Percentiles rank a stretch among this genome's conserved stretches.
Conservation (phyloP, 2,329 filamentous ascomycete genomes). For the Fusarium sublunatum region DNA sequence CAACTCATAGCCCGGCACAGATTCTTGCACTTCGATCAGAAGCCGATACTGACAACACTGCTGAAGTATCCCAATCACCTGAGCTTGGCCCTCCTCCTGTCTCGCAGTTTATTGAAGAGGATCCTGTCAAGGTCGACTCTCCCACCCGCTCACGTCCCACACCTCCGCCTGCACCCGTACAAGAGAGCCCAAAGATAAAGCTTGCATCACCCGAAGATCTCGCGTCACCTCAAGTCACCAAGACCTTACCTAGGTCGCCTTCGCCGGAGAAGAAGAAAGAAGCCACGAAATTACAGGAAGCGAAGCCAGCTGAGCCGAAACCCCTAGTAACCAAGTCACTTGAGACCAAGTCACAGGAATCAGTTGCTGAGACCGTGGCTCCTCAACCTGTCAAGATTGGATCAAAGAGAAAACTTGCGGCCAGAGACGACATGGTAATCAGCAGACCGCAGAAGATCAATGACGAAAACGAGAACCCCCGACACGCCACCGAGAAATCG, state of each 20-base stretch:
- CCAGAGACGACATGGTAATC: conserved; percentile 64
- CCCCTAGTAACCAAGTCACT: conserved; percentile 12
- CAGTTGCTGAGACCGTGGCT: conserved; percentile 20
- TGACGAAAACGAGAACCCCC: conserved; percentile 47
- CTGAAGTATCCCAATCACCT: conserved; percentile 69
- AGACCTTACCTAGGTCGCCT: conserved; percentile 31
- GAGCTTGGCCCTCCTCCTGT: conserved; percentile 74
- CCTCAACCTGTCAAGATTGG: conserved; percentile 56
- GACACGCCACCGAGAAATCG: conserved; percentile 40
- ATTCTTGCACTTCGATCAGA: conserved; percentile 69
- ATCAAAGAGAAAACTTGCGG: conserved; percentile 68
- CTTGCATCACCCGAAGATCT: conserved; percentile 49
- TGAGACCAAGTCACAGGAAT: conserved; percentile 12
- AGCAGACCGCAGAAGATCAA: conserved; percentile 40
- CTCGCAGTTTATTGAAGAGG: conserved; percentile 68
- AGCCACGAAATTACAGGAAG: conserved; percentile 3
- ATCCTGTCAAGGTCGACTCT: conserved; percentile 65
- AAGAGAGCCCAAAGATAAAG: conserved; percentile 43
- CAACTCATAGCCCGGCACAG: conserved; percentile 65
- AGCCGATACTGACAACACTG: conserved; percentile 58
- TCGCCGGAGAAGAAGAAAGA: conserved; percentile 48
- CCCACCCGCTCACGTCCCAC: conserved; percentile 48
- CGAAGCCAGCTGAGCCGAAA: conserved; percentile 1
- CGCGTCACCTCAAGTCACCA: conserved; percentile 45
- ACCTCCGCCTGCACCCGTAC: conserved; percentile 18